Evolutionary conservation across 1,284 basidiomycete species (phyloP), one percentile per base, ranked within the genome.

Genomic region (Fomes fomentarius): DNA sequence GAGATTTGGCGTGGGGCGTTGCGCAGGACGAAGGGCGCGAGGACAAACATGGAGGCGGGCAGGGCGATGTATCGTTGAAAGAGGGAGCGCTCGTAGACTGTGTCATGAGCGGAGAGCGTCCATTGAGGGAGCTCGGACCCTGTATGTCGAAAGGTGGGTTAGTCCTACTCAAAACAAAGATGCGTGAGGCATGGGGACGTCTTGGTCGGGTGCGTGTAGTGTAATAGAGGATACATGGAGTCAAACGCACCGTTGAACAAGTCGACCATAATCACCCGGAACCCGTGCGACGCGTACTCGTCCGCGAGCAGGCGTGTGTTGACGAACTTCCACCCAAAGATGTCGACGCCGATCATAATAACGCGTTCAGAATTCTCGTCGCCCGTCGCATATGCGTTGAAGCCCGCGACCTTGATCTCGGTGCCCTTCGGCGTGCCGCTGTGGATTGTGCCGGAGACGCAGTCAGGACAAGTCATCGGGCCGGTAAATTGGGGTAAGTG

Each of bases 271-370:
- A 61, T 38, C 30, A 66, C 64, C 21, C 58, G 52, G 58, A 66
- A 64, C 2, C 59, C 60, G n/a, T 47, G 45, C 34, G 54, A 46
- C 22, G 61, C 64, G 44, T 63, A 66, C 54, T 64, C 61, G 57
- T 66, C 64, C 47, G 62, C 64, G 53, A 66, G 61, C 19, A 64
- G 55, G 15, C 64, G 53, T 15, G 59, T 59, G 60, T 66, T 66
- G 33, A 56, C 40, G 42, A 63, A 58, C 35, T 44, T 47, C 64
- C 64, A 66, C 21, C 64, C 64, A 35, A 64, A 66, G 47, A 64
- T 48, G 55, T 66, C 64, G 12, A 34, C 37, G n/a, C 62, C 64
- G 42, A 66, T 46, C 49, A 64, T 50, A 45, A 66, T 54, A 45
- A 64, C 54, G 24, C 64, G 62, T 17, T 50, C 34, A 11, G 61